Conservation (phyloP, 306 rosid species). For the Dryas alaskensis region DNA sequence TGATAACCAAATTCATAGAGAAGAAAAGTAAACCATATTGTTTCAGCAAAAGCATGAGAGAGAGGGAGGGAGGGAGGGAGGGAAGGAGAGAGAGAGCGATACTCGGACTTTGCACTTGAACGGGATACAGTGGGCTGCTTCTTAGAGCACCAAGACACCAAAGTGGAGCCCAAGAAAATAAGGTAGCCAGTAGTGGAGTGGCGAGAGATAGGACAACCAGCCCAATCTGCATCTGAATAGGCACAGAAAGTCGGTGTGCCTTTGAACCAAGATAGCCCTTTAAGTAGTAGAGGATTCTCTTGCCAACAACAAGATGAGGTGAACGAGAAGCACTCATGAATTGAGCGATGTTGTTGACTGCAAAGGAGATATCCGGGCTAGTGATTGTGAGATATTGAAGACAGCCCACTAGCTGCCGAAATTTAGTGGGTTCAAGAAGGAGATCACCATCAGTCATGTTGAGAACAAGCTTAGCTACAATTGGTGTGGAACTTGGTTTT, state of each 20-base stretch:
- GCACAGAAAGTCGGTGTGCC: too few relatives aligned
- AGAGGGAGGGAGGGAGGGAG: too few relatives aligned
- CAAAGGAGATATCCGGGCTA: not conserved
- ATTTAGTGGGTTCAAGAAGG: not conserved
- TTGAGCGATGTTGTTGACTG: not conserved
- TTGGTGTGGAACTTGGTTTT: too few relatives aligned
- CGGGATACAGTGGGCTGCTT: not conserved
- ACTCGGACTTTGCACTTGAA: not conserved
- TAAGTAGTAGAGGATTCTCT: not conserved
- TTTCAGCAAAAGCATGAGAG: not conserved
- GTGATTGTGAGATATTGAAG: not conserved
- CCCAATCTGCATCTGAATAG: not conserved
- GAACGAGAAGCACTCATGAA: not conserved
- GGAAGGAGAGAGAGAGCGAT: too few relatives aligned
- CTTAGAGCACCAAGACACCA: not conserved
- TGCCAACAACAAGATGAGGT: not conserved
- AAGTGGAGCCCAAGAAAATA: not conserved
- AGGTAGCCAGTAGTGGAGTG: not conserved
- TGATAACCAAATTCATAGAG: too few relatives aligned
- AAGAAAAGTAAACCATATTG: not conserved
- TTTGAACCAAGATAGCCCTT: too few relatives aligned
- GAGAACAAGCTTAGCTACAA: too few relatives aligned
- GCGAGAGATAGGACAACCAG: too few relatives aligned
- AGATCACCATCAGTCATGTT: not conserved
- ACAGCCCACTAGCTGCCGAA: not conserved